A percentile compares a stretch with the other conserved stretches of the same genome.
Conservation (phyloP, 768 basidiomycete species). For the Gymnopilus dilepis region DNA sequence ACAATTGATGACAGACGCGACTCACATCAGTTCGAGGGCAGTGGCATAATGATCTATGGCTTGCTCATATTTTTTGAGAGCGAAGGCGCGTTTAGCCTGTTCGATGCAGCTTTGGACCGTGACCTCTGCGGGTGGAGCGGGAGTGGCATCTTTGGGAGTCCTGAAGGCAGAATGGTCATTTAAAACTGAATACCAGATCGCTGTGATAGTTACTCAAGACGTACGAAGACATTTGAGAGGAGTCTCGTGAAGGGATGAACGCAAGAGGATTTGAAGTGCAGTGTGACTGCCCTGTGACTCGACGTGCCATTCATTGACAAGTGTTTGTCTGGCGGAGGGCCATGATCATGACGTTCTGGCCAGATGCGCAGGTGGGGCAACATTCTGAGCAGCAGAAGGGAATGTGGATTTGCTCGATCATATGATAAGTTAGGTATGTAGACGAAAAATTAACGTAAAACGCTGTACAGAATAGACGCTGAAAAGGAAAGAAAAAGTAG, state of each 20-base stretch:
- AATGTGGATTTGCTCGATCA: constrained; percentile 17
- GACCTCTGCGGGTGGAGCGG: constrained; percentile 22
- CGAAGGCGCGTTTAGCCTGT: constrained; percentile 87
- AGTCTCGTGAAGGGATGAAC: constrained; percentile 12
- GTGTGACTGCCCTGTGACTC: constrained; percentile 9
- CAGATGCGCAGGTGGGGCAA: too few species aligned
- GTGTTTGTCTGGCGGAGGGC: neutral
- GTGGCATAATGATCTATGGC: constrained; percentile 84
- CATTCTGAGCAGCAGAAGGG: constrained; percentile 5
- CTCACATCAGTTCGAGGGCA: constrained; percentile 84
- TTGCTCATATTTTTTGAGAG: constrained; percentile 84
- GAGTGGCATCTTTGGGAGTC: constrained; percentile 18
- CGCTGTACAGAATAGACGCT: constrained; percentile 24
- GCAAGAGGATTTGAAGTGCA: neutral
- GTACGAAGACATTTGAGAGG: constrained; percentile 33
- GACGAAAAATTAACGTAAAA: constrained; percentile 15
- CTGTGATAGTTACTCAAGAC: constrained; percentile 15
- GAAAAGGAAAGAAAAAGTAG: constrained; percentile 24
- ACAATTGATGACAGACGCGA: constrained; percentile 35
- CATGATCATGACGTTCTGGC: too few species aligned
- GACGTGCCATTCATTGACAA: neutral
- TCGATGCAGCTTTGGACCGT: constrained; percentile 67
- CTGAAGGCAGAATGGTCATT: neutral
- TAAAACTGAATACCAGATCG: neutral
- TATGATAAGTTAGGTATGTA: constrained; percentile 21